Percentiles rank a stretch among this genome's conserved stretches.
phyloP scores from a whole-genome alignment of 1,284 basidiomycete genomes.

The Pyrrhoderma noxium region DNA sequence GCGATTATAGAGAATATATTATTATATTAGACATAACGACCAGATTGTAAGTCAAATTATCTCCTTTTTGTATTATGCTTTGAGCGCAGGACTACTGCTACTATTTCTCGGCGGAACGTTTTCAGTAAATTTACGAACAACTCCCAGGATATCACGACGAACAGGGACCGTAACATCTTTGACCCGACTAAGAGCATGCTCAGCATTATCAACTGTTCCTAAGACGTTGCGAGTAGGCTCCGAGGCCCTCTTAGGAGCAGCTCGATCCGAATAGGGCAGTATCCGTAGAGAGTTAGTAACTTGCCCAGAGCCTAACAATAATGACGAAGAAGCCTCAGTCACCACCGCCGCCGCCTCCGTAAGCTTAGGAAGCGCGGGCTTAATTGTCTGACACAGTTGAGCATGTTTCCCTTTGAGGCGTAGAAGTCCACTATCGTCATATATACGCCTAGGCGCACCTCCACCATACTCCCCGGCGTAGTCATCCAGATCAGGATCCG shows the following conservation, averaged over 20 bases:
- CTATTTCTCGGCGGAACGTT: not conserved
- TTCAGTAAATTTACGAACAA: conserved; percentile 10
- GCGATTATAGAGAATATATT: not conserved
- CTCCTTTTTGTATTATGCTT: not conserved
- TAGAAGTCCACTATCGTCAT: conserved; percentile 8
- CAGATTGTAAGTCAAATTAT: no score
- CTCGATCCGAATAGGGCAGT: conserved; percentile 8
- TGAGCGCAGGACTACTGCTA: not conserved
- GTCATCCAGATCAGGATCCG: conserved; percentile 11
- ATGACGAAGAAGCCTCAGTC: not conserved
- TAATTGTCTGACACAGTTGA: conserved; percentile 1
- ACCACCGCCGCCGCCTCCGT: not conserved
- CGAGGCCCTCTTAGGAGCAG: not conserved
- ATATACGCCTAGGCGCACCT: not conserved
- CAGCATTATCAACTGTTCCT: conserved; percentile 13
- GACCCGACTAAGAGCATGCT: conserved; percentile 12
- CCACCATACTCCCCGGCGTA: not conserved
- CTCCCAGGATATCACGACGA: conserved; percentile 5
- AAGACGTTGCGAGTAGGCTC: not conserved
- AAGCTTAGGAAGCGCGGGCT: conserved; percentile 3
- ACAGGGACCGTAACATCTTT: conserved; percentile 3
- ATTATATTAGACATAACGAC: not conserved
- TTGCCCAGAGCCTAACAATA: not conserved
- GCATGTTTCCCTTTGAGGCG: conserved; percentile 8
- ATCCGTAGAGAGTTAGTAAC: not conserved